Evolutionary conservation across 495 filamentous ascomycete species (phyloP), one percentile per base, ranked within the genome.

Genomic region (Lineolata rhizophorae): DNA sequence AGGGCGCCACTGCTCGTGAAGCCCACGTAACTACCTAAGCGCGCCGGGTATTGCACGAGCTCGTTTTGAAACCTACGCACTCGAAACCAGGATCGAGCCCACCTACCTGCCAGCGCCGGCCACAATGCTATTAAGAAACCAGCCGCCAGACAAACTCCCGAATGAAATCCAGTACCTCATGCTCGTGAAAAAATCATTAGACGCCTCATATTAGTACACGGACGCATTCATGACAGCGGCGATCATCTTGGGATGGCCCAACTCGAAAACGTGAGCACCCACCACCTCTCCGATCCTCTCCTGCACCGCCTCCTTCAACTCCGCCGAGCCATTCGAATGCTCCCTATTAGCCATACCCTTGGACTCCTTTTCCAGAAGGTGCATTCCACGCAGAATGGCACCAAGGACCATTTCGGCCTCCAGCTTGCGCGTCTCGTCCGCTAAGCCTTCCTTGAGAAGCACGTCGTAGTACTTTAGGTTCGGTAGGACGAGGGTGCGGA

Each of bases 381-480:
- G 37, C 17, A 54, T 31, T 4, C 34, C 45, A 18, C 30, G 25
- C 17, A 54, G 13, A 3, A 55, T 41, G 4, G 46, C 48, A 3
- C 17, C 30, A 9, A 53, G 28, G 10, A 56, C 52, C 18, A 38
- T 35, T 22, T 52, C 50, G 14, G 46, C 51, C 15, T 51, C 48
- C 8, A 24, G 12, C 35, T 47, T 45, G 31, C 44, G 40, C 14
- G 29, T 29, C 28, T 50, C 49, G 35, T 57, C 53, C 8, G 35
- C 43, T 11, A 50, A 11, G 0, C 35, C 78, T 12, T 76, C 74
- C 34, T 65, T 58, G 11, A 80, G 58, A 10, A 93, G 55, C 0
- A 58, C 60, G 34, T 87, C 77, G 43, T 84, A 91, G 3, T 72
- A 56, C 37, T 64, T 72, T 10, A 93, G 53, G 44, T 85, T 90